Base-by-base conservation (phyloP, 768 basidiomycete species). In the Naematelia encephala region DNA sequence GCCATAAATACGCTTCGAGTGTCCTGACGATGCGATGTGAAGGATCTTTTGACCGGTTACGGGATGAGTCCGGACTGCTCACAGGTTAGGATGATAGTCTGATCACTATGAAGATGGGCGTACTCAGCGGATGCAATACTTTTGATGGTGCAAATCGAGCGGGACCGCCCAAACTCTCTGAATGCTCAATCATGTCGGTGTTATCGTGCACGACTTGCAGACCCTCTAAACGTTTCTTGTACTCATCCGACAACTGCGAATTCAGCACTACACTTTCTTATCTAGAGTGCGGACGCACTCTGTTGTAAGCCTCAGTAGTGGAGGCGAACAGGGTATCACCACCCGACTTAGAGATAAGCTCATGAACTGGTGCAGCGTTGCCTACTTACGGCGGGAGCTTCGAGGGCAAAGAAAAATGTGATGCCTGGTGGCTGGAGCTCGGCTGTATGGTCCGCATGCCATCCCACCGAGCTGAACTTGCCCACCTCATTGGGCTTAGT, bases 1-100 rank as follows among this genome's bases (percentile, higher is more conserved):
- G 10, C 62, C 62, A n/a, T 56, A n/a, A n/a, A 63, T 60, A 4
- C 54, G 34, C 14, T 14, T 16, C 22, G 44, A 21, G 19, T 55
- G 54, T 19, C 51, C 51, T 4, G n/a, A 14, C 16, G 27, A 12
- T 21, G 34, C 22, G 74, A 85, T 77, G 66, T 83, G 84, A 19
- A 86, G 77, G 1, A 82, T 82, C 74, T 85, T 84, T 69, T 84
- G 82, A n/a, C 84, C 84, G 0, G 85, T 86, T 0, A 81, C 82
- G 16, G 85, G 85, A 70, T 85, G 85, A 13, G 79, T 75, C 57
- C 84, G 82, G 58, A 85, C 84, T 64, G 84, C n/a, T n/a, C 46
- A 26, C n/a, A 19, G 46, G 10, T 5, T 19, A 21, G 19, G 46
- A 8, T 8, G 8, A 47, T 10, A 19, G 46, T 27, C 11, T 13